Percentiles rank a stretch among this genome's conserved stretches.
These are phyloP conservation scores for Polygonum aviculare DNA, from an alignment of 148 eudicot species.

Conservation along the genomic window DNA sequence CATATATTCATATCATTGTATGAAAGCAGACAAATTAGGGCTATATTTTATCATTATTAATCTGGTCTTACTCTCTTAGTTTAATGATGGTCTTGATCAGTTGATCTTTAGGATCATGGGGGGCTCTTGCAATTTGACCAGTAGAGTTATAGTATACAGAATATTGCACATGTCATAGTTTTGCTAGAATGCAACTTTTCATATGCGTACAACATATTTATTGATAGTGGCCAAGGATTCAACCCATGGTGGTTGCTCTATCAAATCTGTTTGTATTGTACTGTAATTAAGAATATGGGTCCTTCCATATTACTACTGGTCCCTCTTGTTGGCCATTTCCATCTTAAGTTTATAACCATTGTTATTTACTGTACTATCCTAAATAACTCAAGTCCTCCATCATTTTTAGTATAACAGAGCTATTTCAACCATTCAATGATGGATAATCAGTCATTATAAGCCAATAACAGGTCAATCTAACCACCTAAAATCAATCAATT, in stretches of 20 bases:
- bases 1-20: not conserved
- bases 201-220: not conserved
- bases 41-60: not conserved
- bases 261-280: not conserved
- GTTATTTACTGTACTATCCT: not conserved
- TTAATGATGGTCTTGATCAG: not conserved
- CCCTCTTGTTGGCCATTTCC: not conserved
- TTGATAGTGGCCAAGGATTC: not conserved
- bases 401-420: not conserved
- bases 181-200: not conserved
- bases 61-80: not conserved
- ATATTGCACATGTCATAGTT: not conserved
- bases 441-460: not conserved
- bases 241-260: conserved; percentile 1
- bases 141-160: not conserved
- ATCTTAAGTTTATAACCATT: not conserved
- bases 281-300: not conserved
- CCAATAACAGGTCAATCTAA: not conserved
- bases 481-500: too few species aligned
- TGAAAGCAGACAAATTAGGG: conserved; percentile 4
- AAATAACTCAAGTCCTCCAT: not conserved
- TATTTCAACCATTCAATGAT: not conserved
- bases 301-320: not conserved
- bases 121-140: not conserved
- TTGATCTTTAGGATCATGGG: not conserved